Conservation (phyloP, 805 yeast species). For the Starmerella scarabaei region DNA sequence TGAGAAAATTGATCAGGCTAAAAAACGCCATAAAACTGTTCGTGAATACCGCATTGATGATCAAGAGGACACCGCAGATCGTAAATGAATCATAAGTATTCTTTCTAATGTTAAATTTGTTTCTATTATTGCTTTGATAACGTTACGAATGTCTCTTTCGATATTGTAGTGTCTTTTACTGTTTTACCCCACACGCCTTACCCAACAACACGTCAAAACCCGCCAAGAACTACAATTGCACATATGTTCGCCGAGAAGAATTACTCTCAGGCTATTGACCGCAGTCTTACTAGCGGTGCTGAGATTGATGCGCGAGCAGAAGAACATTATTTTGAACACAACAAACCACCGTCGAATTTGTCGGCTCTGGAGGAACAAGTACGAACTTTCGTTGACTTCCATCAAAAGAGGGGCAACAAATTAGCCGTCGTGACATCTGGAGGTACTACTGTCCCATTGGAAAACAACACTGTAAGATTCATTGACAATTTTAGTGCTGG, state of each 20-base stretch:
- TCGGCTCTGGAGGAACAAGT: slow-evolving; percentile 47
- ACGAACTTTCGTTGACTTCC: slow-evolving; percentile 46
- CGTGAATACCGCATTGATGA: slow-evolving; percentile 18
- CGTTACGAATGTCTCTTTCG: no score
- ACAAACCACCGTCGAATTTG: slow-evolving; percentile 62
- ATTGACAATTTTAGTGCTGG: slow-evolving; percentile 97
- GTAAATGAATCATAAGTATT: no score
- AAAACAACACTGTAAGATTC: slow-evolving; percentile 90
- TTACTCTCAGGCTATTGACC: slow-evolving; percentile 54
- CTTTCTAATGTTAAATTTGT: no score
- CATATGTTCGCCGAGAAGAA: neutral
- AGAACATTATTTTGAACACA: slow-evolving; percentile 68
- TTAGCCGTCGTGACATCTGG: slow-evolving; percentile 87
- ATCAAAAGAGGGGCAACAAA: slow-evolving; percentile 31
- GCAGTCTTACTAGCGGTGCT: slow-evolving; percentile 61
- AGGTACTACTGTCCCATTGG: slow-evolving; percentile 96
- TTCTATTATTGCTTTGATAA: no score
- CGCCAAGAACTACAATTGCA: no score
- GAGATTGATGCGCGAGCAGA: slow-evolving; percentile 52
- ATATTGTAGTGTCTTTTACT: no score
- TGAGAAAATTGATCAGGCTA: slow-evolving; percentile 23
- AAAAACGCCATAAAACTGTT: slow-evolving; percentile 20
- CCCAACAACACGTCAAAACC: no score
- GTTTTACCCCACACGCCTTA: no score
- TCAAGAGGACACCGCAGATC: slow-evolving; percentile 3